phyloP scores from a whole-genome alignment of 257 asterid genomes.

The Solanum etuberosum region DNA sequence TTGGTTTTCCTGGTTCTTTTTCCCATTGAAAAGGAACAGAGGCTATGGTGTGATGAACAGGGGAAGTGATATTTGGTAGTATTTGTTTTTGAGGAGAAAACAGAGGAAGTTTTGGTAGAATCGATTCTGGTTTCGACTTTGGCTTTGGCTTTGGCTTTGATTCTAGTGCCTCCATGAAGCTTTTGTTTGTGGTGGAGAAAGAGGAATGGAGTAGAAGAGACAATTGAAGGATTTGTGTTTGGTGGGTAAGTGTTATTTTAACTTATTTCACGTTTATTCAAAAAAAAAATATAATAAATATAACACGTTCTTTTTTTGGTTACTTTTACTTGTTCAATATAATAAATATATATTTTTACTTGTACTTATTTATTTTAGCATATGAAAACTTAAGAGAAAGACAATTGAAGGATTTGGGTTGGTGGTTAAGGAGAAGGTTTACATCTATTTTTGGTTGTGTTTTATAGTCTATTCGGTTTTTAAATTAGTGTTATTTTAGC shows the following conservation, averaged over 20 bases:
- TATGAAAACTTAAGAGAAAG: background rate
- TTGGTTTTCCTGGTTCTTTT: background rate
- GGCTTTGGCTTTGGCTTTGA: background rate
- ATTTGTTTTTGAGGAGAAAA: background rate
- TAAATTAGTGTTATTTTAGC: background rate
- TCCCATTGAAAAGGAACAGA: constrained; percentile 3
- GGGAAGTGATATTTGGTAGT: background rate
- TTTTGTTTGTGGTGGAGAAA: background rate
- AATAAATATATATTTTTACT: too few relatives aligned
- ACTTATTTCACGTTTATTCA: too few relatives aligned
- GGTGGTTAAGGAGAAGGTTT: background rate
- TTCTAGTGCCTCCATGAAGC: background rate
- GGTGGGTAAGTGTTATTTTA: background rate
- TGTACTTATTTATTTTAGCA: background rate
- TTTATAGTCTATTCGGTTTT: background rate
- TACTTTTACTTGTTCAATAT: too few relatives aligned
- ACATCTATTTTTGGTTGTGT: background rate
- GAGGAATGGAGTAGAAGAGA: background rate
- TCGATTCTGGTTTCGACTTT: background rate
- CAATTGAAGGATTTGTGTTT: background rate
- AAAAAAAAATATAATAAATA: too few relatives aligned
- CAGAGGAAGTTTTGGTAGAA: background rate
- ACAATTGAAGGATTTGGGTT: background rate
- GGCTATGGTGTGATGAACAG: background rate
- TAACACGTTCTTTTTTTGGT: too few relatives aligned